Conservation (phyloP, 176 grass and related monocot species). For the Oryza officinalis region DNA sequence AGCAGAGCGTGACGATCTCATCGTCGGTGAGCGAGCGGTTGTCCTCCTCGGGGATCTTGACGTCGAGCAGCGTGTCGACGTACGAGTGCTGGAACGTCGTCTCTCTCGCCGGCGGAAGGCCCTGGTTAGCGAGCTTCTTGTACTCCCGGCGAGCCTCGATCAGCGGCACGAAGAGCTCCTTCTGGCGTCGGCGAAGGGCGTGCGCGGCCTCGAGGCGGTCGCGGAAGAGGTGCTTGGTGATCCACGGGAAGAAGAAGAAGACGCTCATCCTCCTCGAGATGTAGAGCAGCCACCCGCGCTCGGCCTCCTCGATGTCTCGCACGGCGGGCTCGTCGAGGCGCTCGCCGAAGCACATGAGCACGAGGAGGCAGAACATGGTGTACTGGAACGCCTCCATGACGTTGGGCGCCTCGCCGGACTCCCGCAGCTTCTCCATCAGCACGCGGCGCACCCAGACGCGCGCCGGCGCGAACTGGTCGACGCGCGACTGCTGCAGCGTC, state of each 20-base stretch:
- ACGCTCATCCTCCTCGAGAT: conserved; percentile 23
- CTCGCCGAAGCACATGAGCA: conserved; percentile 61
- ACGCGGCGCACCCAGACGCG: background rate
- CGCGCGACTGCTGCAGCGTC: background rate
- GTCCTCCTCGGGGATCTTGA: conserved; percentile 39
- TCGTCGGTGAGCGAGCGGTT: conserved; percentile 38
- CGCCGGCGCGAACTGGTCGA: background rate
- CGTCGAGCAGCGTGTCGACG: conserved; percentile 55
- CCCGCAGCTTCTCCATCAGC: background rate
- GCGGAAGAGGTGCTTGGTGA: conserved; percentile 48
- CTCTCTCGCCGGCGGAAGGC: background rate
- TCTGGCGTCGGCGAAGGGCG: conserved; percentile 9
- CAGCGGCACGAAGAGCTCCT: conserved; percentile 38
- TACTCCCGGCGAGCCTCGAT: conserved; percentile 30
- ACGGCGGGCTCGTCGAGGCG: conserved; percentile 33
- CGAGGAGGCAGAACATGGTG: conserved; percentile 53
- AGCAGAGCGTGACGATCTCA: conserved; percentile 25
- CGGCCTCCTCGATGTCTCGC: conserved; percentile 10
- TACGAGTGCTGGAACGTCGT: conserved; percentile 42
- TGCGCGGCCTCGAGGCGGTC: conserved; percentile 4
- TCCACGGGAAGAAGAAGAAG: conserved; percentile 36
- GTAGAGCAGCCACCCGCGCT: conserved; percentile 39
- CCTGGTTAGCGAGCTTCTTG: background rate
- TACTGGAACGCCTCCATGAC: conserved; percentile 35
- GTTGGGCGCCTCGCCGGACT: background rate